Evolutionary conservation across 2,329 filamentous ascomycete species (phyloP).

Genomic region (Neoascochyta sp.): DNA sequence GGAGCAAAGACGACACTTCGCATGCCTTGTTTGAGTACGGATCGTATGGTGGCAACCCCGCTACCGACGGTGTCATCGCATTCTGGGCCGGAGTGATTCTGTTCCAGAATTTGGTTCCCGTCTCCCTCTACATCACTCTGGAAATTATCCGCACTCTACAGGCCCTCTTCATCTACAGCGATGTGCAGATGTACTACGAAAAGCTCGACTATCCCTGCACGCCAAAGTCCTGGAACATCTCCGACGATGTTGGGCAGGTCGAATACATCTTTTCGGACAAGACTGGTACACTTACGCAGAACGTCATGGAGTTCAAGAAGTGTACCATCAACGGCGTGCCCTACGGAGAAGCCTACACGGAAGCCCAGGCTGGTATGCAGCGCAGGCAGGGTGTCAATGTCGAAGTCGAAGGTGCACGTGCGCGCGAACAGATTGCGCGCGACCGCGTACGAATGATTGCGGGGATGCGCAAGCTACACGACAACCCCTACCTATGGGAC

Average conservation of each 20-base stretch:
- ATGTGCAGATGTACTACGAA: conserved; percentile 96
- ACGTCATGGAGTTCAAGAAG: conserved; percentile 99
- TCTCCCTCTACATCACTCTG: conserved; percentile 94
- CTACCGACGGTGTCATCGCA: conserved; percentile 86
- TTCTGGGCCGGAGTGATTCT: conserved; percentile 94
- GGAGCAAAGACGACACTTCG: conserved; percentile 71
- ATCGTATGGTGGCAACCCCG: conserved; percentile 68
- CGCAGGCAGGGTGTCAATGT: conserved; percentile 84
- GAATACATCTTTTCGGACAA: conserved; percentile 99
- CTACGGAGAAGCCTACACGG: conserved; percentile 96
- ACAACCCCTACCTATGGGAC: conserved; percentile 88
- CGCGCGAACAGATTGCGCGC: conserved; percentile 71
- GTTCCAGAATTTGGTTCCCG: conserved; percentile 98
- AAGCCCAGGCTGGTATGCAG: conserved; percentile 94
- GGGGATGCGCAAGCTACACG: conserved; percentile 69
- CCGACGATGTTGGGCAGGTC: conserved; percentile 94
- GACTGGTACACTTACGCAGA: conserved; percentile 84
- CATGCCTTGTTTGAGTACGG: conserved; percentile 80
- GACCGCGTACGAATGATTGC: conserved; percentile 71
- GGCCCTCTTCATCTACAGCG: conserved; percentile 96
- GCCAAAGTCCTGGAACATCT: conserved; percentile 98
- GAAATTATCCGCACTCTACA: conserved; percentile 93
- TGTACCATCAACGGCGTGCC: conserved; percentile 92
- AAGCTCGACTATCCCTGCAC: conserved; percentile 90
- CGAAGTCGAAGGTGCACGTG: conserved; percentile 71